Base-by-base conservation (phyloP, 2,329 filamentous ascomycete genomes). In the Cytospora schulzeri region DNA sequence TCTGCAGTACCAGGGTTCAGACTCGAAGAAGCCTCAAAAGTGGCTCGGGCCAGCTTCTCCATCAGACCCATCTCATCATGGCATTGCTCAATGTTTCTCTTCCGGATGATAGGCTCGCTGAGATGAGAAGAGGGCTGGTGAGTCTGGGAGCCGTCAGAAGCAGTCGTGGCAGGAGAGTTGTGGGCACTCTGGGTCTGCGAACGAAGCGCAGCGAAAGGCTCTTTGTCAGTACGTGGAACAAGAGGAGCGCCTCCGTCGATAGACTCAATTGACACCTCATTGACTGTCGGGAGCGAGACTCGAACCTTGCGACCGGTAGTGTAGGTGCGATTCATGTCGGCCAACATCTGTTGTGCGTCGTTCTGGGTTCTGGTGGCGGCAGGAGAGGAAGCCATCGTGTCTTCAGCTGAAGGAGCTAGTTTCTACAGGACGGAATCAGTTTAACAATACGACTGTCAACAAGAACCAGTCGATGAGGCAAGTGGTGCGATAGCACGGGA, bases 151-250 rank as follows among this genome's bases (percentile, higher is more conserved):
- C n/a, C 24, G 31, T 41, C 53, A 19, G 50, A 63, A 14, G 26
- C 50, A 11, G 33, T 26, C 19, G 54, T 24, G 3, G 26, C 29
- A 7, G 62, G 56, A 7, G 62, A 63, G 50, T 31, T 54, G 35
- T 59, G 53, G n/a, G 50, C 56, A 29, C 56, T 60, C 62, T 63
- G 53, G 26, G 33, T 59, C 48, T 52, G 38, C 48, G 50, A 33
- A 26, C 29, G 58, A 38, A 61, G 52, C 31, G 31, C 57, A 28
- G 58, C 31, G 41, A 61, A 57, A 15, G 58, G 29, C 19, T 57
- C 52, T 17, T 50, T 33, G 33, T 41, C 11, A 24, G 31, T 26
- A 31, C 45, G n/a, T 24, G 41, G 48, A 24, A 56, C 28, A 35
- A 61, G 51, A 17, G 53, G 15, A 53, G 31, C 57, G 24, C 58